These are phyloP conservation scores for Zoysia matrella DNA, from an alignment of 202 grass and related monocot genomes.

Conservation along the genomic window DNA sequence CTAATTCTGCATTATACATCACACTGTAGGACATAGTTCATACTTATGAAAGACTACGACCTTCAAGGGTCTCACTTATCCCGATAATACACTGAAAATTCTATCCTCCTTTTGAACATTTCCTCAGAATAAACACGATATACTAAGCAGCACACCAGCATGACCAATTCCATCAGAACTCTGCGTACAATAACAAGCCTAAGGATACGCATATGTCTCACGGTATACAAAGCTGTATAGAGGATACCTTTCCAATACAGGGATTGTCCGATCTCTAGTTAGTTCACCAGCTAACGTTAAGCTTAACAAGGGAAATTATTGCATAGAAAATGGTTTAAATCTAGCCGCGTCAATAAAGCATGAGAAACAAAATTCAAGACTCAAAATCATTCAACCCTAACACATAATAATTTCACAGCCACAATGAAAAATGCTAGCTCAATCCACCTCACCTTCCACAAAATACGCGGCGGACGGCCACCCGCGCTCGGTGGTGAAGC, in stretches of 20 bases:
- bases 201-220: constrained; percentile 17
- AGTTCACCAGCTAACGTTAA: neutral
- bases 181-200: neutral
- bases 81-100: neutral
- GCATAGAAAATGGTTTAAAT: neutral
- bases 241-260: neutral
- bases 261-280: neutral
- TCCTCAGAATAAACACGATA: constrained; percentile 11
- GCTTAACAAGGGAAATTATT: neutral
- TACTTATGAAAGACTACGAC: neutral
- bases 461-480: constrained; percentile 75
- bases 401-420: neutral
- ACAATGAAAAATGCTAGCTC: constrained; percentile 4
- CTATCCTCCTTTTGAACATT: neutral
- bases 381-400: constrained; percentile 11
- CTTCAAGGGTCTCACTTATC: neutral
- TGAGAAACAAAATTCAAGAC: neutral
- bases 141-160: neutral
- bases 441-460: constrained; percentile 63
- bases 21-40: neutral
- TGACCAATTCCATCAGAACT: neutral
- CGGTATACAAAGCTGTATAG: neutral
- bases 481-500: constrained; percentile 60
- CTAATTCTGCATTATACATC: constrained; percentile 14
- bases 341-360: neutral